Base-by-base conservation (phyloP, 768 basidiomycete genomes). In the Lentinula boryana region DNA sequence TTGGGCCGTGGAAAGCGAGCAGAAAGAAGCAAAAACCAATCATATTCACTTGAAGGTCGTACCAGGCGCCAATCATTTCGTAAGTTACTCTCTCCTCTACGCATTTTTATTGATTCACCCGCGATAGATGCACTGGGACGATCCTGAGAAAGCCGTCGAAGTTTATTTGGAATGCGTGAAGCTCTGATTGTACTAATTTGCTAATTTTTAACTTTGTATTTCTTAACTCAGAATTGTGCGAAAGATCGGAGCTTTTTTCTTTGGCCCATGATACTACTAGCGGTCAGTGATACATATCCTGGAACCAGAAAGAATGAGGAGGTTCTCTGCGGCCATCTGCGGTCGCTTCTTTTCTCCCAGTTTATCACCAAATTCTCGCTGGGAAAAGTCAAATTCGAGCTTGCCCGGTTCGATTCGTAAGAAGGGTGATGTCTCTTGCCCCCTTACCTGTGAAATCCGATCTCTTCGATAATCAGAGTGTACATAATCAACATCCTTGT, bases 11-110 rank as follows among this genome's bases (percentile, higher is more conserved):
- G 65, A 70, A 58, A 63, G 65, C 23, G 62, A 68, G 32, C 59
- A 59, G 32, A 59, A 58, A 23, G 62, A 43, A 27, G 36, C 55
- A 27, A 27, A 53, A 2, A 15, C 41, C 32, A 60, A 63, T 0
- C 41, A 32, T 9, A 62, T 71, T 32, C 32, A 61, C 16, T 62
- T 61, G 50, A 62, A 63, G 56, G 16, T 63, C 7, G 44, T 69
- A 2, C 31, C 60, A 1, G 66, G 66, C 5, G 32, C 54, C 12
- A 71, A 70, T 50, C 70, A 70, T 60, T 71, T 70, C 38, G 70
- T 70, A 46, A 40, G 70, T 66, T 35, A 38, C 21, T 55, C 53
- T 21, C 5, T 55, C 27, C 6, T 7, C 36, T 21, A 21, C 18
- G 4, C 6, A 10, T 23, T 21, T n/a, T 43, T n/a, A n/a, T n/a